Evolutionary conservation across 2,329 filamentous ascomycete genomes (phyloP), one percentile per base, ranked within the genome.

Genomic region (Epichloe aotearoae): DNA sequence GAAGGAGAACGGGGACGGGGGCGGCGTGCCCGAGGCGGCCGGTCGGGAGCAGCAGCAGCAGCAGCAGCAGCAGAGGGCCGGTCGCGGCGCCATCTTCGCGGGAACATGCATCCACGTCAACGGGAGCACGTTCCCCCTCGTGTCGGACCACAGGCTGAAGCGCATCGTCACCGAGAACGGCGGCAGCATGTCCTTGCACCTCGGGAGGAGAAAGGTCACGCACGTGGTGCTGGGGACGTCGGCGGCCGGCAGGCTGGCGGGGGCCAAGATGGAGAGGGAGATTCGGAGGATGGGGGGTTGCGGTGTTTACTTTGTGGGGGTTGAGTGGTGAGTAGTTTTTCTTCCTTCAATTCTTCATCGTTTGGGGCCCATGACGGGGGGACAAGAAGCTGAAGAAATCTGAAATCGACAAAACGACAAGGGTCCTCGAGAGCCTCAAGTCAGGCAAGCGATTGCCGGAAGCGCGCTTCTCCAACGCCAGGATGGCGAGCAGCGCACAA

Each of bases 131-230:
- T 77, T 82, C 53, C 89, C 90, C 1, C 66, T 80, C 23, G 77
- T 95, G 54, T 94, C 87, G 14, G 90, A 96, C 65, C 86, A 95
- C 69, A 85, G 80, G 63, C 76, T 96, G 52, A 94, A 93, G 71
- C 82, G 83, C 50, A 66, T 94, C 15, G 75, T 96, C 38, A 79
- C 76, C 5, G 74, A 81, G 51, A 80, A 95, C 61, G 91, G 90
- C 19, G 91, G 81, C 1, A 73, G 69, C 41, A 73, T 88, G 57
- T 83, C 86, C 3, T 76, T 88, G 37, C 75, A 81, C 52, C 77
- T 95, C 10, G 84, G 80, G 10, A 78, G 88, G 43, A 77, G 81
- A 38, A 77, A 76, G 47, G 87, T 95, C 57, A 95, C 89, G 36
- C 90, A 96, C 66, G 85, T 96, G 54, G 84, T 96, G 51, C 67